A percentile compares a stretch with the other conserved stretches of the same genome.
Evolutionary conservation across 1,139 yeast genomes (phyloP).

Genomic region (Geotrichum cucujoidarum): DNA sequence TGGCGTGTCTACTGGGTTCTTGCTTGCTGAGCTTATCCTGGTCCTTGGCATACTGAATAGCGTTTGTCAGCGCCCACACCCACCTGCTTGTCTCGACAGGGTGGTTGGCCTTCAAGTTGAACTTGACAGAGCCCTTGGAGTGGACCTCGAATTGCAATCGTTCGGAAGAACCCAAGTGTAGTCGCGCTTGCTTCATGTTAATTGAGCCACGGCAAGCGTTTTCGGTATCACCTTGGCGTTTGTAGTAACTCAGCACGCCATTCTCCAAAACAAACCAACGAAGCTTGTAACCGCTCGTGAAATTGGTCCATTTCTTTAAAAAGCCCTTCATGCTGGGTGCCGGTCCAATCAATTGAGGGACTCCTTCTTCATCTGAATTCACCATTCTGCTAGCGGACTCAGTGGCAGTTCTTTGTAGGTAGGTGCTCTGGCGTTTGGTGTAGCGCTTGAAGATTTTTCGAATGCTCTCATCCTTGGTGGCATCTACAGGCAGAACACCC

Average conservation of each 20-base stretch:
- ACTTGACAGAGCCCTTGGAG: slow-evolving; percentile 57
- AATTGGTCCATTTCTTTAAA: slow-evolving; percentile 93
- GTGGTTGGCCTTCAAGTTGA: slow-evolving; percentile 91
- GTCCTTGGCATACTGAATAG: slow-evolving; percentile 82
- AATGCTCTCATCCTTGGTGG: slow-evolving; percentile 58
- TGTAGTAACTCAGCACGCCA: slow-evolving; percentile 83
- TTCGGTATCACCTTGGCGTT: slow-evolving; percentile 84
- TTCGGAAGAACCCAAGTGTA: slow-evolving; percentile 87
- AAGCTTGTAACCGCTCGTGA: slow-evolving; percentile 89
- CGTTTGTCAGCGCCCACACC: slow-evolving; percentile 95
- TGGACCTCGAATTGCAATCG: slow-evolving; percentile 83
- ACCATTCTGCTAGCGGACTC: slow-evolving; percentile 9
- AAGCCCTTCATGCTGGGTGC: slow-evolving; percentile 88
- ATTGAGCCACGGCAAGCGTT: slow-evolving; percentile 85
- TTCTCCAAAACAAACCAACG: slow-evolving; percentile 89
- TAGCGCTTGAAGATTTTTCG: slow-evolving; percentile 66
- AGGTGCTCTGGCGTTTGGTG: slow-evolving; percentile 61
- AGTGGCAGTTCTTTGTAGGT: slow-evolving; percentile 22
- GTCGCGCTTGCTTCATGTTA: slow-evolving; percentile 72
- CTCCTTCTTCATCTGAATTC: slow-evolving; percentile 12
- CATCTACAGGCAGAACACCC: slow-evolving; percentile 79
- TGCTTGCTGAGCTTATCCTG: slow-evolving; percentile 32
- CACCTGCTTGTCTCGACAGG: slow-evolving; percentile 91
- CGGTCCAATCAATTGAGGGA: slow-evolving; percentile 26
- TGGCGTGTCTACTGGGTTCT: slow-evolving; percentile 24